Evolutionary conservation across 2,329 filamentous ascomycete genomes (phyloP).

Genomic region (Phyllosticta citribraziliensis): DNA sequence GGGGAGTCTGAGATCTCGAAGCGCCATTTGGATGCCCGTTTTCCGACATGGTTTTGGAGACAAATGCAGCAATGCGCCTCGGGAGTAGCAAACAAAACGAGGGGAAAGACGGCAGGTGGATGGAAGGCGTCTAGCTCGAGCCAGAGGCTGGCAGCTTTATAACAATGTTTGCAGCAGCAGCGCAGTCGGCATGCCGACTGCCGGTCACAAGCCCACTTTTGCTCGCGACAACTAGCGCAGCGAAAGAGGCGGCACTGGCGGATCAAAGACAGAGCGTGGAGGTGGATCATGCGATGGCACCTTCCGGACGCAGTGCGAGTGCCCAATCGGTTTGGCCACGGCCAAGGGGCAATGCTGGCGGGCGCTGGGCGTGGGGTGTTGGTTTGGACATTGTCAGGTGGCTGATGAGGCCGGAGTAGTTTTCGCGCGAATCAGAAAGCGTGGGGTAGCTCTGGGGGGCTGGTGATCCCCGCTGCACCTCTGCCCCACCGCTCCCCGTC

Average conservation of each 20-base stretch:
- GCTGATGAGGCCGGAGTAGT: background rate
- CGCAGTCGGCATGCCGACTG: constrained; percentile 13
- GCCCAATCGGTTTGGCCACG: background rate
- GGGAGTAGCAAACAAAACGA: constrained; percentile 10
- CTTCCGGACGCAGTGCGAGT: background rate
- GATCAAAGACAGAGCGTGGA: background rate
- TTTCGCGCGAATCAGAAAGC: constrained; percentile 12
- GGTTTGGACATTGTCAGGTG: background rate
- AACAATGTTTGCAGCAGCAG: constrained; percentile 8
- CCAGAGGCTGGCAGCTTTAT: constrained; percentile 2
- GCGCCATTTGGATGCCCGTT: constrained; percentile 23
- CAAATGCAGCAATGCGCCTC: background rate
- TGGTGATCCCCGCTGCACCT: constrained; percentile 18
- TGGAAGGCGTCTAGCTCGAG: background rate
- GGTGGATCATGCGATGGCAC: background rate
- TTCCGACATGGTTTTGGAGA: constrained; percentile 16
- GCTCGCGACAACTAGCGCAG: background rate
- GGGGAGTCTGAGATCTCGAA: constrained; percentile 40
- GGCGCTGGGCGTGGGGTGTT: background rate
- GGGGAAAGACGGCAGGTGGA: background rate
- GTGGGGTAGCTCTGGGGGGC: constrained; percentile 15
- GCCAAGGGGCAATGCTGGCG: constrained; percentile 1
- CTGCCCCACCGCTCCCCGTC: constrained; percentile 1
- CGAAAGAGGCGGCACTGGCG: background rate
- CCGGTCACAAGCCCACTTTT: constrained; percentile 25